These are phyloP conservation scores for Afroboletus lepidellus DNA, from an alignment of 1,284 basidiomycete species.

Conservation along the genomic window DNA sequence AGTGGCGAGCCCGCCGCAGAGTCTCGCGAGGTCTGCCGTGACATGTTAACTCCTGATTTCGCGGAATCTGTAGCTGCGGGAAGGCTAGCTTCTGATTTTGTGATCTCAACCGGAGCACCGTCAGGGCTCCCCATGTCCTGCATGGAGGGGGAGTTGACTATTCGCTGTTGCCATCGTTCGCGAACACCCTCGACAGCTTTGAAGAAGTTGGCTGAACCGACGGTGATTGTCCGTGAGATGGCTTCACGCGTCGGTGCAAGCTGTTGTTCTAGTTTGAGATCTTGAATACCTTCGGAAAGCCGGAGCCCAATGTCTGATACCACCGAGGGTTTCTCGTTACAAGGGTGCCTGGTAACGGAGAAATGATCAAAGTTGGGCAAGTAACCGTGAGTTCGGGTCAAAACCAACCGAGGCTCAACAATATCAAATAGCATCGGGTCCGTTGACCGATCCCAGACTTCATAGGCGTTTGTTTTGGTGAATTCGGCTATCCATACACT, in stretches of 20 bases:
- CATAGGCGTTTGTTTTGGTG: slow-evolving; percentile 78
- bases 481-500: slow-evolving; percentile 83
- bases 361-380: slow-evolving; percentile 7
- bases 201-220: slow-evolving; percentile 80
- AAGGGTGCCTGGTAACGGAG: slow-evolving; percentile 66
- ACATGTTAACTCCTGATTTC: slow-evolving; percentile 29
- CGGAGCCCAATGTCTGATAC: slow-evolving; percentile 88
- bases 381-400: neutral
- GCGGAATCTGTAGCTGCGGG: slow-evolving; percentile 24
- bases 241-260: slow-evolving; percentile 87
- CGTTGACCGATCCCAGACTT: slow-evolving; percentile 84
- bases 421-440: slow-evolving; percentile 91
- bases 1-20: slow-evolving; percentile 24
- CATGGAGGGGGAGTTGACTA: slow-evolving; percentile 37
- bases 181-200: slow-evolving; percentile 85
- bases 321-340: slow-evolving; percentile 83
- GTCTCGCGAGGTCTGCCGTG: slow-evolving; percentile 30
- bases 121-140: slow-evolving; percentile 26
- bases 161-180: slow-evolving; percentile 64
- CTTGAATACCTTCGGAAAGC: slow-evolving; percentile 86
- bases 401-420: slow-evolving; percentile 76
- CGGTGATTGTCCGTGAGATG: slow-evolving; percentile 69
- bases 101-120: slow-evolving; percentile 46
- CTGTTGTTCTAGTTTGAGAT: slow-evolving; percentile 86
- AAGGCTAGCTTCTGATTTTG: slow-evolving; percentile 44